Base-by-base conservation (phyloP, 106 monocot species). In the Vanilla planifolia region DNA sequence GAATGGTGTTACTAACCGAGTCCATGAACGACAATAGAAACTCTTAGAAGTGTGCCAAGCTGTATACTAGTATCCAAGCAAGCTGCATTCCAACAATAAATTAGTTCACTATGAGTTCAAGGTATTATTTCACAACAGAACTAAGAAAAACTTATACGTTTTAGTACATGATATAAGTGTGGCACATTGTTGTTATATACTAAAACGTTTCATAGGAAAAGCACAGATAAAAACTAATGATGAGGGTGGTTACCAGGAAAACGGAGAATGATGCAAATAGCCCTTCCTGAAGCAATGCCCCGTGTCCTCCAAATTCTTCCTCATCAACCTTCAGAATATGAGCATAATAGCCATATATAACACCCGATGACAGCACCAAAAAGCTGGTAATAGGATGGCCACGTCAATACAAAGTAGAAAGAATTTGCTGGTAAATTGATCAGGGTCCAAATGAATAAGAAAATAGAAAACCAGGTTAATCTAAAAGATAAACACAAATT, bases 51-150 rank as follows among this genome's bases (percentile, higher is more conserved):
- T 91, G 91, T 35, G 50, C 77, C 73, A 98, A 79, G 70, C 96
- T 98, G 84, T 98, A 98, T 51, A 87, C 81, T 8, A 98, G 61
- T 74, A 88, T 91, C 96, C 96, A 98, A 4, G 79, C 71, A 30
- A 98, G 91, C 94, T 95, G 89, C 89, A 78, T 45, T 32, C 32
- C 43, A 33, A 59, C 48, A 70, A 6, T n/a, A n/a, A n/a, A n/a
- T n/a, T n/a, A n/a, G n/a, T n/a, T n/a, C n/a, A n/a, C n/a, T n/a
- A n/a, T n/a, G 48, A 50, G 16, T n/a, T n/a, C n/a, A n/a, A n/a
- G n/a, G n/a, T n/a, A 4, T 24, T 8, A 48, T 8, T 22, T 24
- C 20, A 22, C 24, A 53, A 30, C 15, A 17, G 40, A 14, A 9
- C 0, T 14, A 40, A 40, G 45, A 16, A 45, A 45, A 45, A 2